Conservation (phyloP, 1,139 yeast genomes). For the Magnusiomyces magnusii region DNA sequence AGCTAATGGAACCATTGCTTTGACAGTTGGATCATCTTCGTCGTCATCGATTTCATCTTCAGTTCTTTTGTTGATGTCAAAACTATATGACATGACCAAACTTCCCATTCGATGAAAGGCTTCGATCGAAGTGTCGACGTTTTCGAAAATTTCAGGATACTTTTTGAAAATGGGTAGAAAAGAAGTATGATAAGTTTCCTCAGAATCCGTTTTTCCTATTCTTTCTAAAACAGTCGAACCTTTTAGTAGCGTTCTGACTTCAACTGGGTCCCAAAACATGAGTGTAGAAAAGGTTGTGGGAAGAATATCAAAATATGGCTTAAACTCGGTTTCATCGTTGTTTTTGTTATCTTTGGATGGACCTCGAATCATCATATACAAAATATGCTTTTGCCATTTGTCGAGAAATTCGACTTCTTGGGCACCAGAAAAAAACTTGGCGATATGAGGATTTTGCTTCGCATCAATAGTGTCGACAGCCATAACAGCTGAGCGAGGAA, state of each 20-base stretch:
- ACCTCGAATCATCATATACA: slow-evolving; percentile 44
- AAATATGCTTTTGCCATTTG: slow-evolving; percentile 73
- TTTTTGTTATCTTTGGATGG: slow-evolving; percentile 30
- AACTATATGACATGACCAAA: slow-evolving; percentile 58
- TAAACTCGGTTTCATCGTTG: slow-evolving; percentile 45
- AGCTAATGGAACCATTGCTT: slow-evolving; percentile 91
- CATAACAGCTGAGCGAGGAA: slow-evolving; percentile 54
- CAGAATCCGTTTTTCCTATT: slow-evolving; percentile 64
- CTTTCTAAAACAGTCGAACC: slow-evolving; percentile 69
- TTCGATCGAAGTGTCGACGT: slow-evolving; percentile 39
- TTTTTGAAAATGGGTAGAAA: slow-evolving; percentile 33
- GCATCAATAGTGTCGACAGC: slow-evolving; percentile 43
- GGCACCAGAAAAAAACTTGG: slow-evolving; percentile 35
- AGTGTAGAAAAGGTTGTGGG: slow-evolving; percentile 61
- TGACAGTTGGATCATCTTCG: slow-evolving; percentile 44
- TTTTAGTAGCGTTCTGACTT: slow-evolving; percentile 44
- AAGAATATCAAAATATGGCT: slow-evolving; percentile 58
- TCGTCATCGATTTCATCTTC: slow-evolving; percentile 27
- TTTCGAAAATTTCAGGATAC: slow-evolving; percentile 26
- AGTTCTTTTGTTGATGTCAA: slow-evolving; percentile 42
- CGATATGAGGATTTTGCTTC: slow-evolving; percentile 27
- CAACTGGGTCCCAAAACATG: slow-evolving; percentile 64
- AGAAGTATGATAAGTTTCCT: slow-evolving; percentile 44
- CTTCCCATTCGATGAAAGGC: slow-evolving; percentile 69
- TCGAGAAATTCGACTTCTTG: slow-evolving; percentile 38